Percentiles rank a stretch among this genome's conserved stretches.
These are phyloP conservation scores for Plasmodium vivax DNA, from an alignment of 169 alveolate genomes.

Conservation along the genomic window DNA sequence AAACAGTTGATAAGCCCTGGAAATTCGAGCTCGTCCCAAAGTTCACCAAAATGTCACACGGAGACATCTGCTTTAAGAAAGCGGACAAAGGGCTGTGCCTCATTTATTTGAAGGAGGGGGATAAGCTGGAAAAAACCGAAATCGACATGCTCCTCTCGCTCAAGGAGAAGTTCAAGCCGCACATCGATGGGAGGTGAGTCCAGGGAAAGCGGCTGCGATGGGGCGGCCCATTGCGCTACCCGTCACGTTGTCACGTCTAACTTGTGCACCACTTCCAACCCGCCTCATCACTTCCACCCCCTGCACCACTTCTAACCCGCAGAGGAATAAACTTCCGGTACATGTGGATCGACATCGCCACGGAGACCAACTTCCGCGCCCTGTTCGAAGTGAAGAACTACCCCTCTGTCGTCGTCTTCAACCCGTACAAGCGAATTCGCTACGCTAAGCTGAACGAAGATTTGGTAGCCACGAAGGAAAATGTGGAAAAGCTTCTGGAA, in stretches of 20 bases:
- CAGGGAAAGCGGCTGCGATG: background rate
- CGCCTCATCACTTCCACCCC: background rate
- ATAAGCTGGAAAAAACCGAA: constrained; percentile 79
- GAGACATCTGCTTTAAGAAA: constrained; percentile 89
- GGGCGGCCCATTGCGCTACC: background rate
- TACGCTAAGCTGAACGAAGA: constrained; percentile 83
- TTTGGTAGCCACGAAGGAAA: constrained; percentile 79
- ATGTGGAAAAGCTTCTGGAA: constrained; percentile 85
- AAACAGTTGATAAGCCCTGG: constrained; percentile 90
- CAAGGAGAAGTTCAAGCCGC: constrained; percentile 86
- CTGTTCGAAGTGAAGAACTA: constrained; percentile 78
- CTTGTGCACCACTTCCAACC: background rate
- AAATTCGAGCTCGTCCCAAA: constrained; percentile 86
- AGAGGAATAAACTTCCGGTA: constrained; percentile 86
- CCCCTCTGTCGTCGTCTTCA: constrained; percentile 89
- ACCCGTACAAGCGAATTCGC: constrained; percentile 86
- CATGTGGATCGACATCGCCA: constrained; percentile 90
- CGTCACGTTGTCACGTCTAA: background rate
- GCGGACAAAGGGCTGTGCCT: constrained; percentile 86
- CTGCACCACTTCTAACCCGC: background rate
- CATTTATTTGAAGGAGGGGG: constrained; percentile 85
- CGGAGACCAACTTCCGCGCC: constrained; percentile 83
- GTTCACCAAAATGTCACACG: constrained; percentile 86
- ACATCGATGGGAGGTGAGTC: constrained; percentile 80
- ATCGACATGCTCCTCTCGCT: constrained; percentile 86